phyloP scores from a whole-genome alignment of 2,329 filamentous ascomycete species.

The Diaporthe vexans region DNA sequence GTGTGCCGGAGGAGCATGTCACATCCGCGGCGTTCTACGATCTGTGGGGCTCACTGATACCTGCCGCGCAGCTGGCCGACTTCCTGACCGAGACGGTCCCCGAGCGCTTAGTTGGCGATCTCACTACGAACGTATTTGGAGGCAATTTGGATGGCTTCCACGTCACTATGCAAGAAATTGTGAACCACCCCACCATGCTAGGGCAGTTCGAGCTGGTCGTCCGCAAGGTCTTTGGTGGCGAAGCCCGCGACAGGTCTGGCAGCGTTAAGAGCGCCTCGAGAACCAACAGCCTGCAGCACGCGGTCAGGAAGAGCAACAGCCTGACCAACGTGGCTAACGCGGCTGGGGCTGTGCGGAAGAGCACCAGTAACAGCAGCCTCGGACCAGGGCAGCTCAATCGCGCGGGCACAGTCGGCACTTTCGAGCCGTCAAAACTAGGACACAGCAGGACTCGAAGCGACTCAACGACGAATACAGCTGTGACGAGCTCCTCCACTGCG shows the following conservation, averaged over 20 bases:
- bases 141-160: constrained; percentile 53
- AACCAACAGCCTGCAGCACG: constrained; percentile 44
- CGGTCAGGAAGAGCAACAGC: constrained; percentile 40
- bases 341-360: constrained; percentile 28
- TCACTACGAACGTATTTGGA: constrained; percentile 55
- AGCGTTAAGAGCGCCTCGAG: constrained; percentile 29
- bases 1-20: constrained; percentile 57
- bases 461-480: constrained; percentile 37
- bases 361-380: constrained; percentile 37
- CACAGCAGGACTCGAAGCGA: constrained; percentile 38
- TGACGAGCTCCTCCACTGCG: constrained; percentile 22
- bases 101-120: constrained; percentile 46
- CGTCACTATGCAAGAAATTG: constrained; percentile 62
- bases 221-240: constrained; percentile 44
- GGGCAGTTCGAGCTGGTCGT: constrained; percentile 62
- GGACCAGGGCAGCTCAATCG: constrained; percentile 23
- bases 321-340: constrained; percentile 18
- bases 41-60: constrained; percentile 63
- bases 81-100: constrained; percentile 54
- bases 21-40: constrained; percentile 65
- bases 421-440: constrained; percentile 39
- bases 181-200: constrained; percentile 65
- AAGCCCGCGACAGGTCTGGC: constrained; percentile 40
- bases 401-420: constrained; percentile 34
- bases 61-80: constrained; percentile 61